Conservation (phyloP, 768 basidiomycete species). For the Leccinum arenicola region DNA sequence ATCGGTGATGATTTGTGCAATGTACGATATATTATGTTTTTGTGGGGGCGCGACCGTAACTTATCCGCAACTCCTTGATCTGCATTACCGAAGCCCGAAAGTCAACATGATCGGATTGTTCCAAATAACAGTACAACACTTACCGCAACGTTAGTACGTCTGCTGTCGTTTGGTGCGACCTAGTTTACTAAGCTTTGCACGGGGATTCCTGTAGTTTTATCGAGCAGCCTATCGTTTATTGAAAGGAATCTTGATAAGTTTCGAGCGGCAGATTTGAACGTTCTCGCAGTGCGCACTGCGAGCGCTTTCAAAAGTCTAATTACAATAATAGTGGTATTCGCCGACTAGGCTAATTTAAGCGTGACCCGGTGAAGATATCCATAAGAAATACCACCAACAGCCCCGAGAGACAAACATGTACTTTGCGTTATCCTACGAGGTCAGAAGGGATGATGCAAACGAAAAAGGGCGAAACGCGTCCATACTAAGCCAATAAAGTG, state of each 20-base stretch:
- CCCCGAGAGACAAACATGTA: background rate
- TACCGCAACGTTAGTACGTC: too few relatives aligned
- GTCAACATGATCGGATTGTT: too few relatives aligned
- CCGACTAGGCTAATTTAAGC: background rate
- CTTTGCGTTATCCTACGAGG: background rate
- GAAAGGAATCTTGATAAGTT: background rate
- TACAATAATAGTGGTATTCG: background rate
- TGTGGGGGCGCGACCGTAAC: background rate
- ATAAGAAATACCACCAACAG: background rate
- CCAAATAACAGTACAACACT: too few relatives aligned
- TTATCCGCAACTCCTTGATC: background rate
- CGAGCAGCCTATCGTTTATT: background rate
- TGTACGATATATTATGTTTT: background rate
- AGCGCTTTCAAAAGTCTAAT: background rate
- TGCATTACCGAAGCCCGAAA: background rate
- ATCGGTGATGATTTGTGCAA: background rate
- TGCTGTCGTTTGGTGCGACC: too few relatives aligned
- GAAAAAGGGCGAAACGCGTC: background rate
- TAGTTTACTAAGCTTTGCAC: too few relatives aligned
- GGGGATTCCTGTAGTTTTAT: too few relatives aligned
- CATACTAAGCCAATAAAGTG: background rate
- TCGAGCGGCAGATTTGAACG: background rate
- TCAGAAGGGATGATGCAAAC: slow-evolving; percentile 38
- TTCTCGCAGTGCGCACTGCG: background rate
- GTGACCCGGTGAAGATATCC: background rate